A percentile compares a stretch with the other conserved stretches of the same genome.
Evolutionary conservation across 2,329 filamentous ascomycete species (phyloP).

Genomic region (Colletotrichum echinochloae): DNA sequence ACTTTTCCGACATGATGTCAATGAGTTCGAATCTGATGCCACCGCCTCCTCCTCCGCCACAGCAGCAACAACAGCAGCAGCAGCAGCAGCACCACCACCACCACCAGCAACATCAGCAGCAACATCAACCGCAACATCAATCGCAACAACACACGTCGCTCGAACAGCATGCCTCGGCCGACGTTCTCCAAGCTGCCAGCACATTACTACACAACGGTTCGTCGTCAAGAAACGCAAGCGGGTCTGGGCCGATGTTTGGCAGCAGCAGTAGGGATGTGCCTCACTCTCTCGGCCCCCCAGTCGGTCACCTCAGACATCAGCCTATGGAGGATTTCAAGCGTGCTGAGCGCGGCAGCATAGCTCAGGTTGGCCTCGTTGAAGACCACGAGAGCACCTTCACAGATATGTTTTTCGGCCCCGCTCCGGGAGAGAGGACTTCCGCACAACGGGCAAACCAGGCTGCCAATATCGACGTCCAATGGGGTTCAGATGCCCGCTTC

Average conservation of each 20-base stretch:
- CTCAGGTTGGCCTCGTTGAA: conserved; percentile 44
- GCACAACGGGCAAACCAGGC: conserved; percentile 45
- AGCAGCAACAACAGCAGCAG: conserved; percentile 42
- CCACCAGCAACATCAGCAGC: conserved; percentile 46
- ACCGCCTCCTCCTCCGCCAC: conserved; percentile 51
- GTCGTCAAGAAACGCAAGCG: conserved; percentile 44
- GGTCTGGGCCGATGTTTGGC: conserved; percentile 36
- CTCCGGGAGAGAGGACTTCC: conserved; percentile 40
- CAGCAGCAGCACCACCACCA: conserved; percentile 45
- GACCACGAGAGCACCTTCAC: conserved; percentile 53
- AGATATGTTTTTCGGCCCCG: conserved; percentile 56
- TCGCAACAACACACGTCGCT: conserved; percentile 38
- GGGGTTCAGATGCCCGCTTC: conserved; percentile 78
- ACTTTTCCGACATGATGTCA: conserved; percentile 46
- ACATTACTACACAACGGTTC: conserved; percentile 61
- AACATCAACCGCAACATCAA: conserved; percentile 44
- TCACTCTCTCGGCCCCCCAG: conserved; percentile 48
- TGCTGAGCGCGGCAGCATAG: conserved; percentile 51
- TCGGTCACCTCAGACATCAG: conserved; percentile 58
- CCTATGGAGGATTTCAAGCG: conserved; percentile 57
- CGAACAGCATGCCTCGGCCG: conserved; percentile 57
- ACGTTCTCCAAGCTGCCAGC: conserved; percentile 68
- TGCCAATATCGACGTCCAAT: conserved; percentile 64
- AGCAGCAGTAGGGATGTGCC: conserved; percentile 26
- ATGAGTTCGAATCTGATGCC: conserved; percentile 52